phyloP scores from a whole-genome alignment of 495 filamentous ascomycete genomes.

The Xanthoparmelia taractica region DNA sequence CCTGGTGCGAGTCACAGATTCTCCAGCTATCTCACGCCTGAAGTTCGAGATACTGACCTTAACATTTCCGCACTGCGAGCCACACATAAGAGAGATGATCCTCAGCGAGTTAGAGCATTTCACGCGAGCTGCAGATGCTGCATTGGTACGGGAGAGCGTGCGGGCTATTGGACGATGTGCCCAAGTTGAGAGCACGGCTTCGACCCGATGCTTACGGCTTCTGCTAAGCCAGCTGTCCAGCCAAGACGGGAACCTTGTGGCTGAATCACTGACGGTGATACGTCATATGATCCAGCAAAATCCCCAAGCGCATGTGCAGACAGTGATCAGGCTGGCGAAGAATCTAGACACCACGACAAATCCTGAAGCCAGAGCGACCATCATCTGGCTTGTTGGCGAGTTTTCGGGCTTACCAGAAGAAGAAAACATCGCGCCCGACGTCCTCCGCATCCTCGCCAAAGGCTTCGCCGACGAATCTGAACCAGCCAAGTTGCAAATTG shows the following conservation, averaged over 20 bases:
- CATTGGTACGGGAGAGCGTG: constrained; percentile 77
- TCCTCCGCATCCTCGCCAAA: constrained; percentile 80
- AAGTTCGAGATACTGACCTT: constrained; percentile 87
- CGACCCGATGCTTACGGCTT: constrained; percentile 68
- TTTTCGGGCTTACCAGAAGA: constrained; percentile 71
- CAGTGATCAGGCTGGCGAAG: constrained; percentile 85
- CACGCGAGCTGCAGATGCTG: constrained; percentile 64
- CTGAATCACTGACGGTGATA: constrained; percentile 86
- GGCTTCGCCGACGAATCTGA: constrained; percentile 78
- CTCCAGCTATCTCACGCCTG: constrained; percentile 75
- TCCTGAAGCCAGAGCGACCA: constrained; percentile 78
- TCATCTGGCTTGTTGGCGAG: constrained; percentile 96
- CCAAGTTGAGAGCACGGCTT: constrained; percentile 61
- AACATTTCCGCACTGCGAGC: constrained; percentile 73
- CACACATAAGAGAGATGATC: constrained; percentile 72
- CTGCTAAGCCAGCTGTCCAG: constrained; percentile 78
- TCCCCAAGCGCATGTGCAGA: constrained; percentile 64
- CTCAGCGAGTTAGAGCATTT: constrained; percentile 91
- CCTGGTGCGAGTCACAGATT: constrained; percentile 70
- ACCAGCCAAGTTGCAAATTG: constrained; percentile 79
- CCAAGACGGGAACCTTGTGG: constrained; percentile 75
- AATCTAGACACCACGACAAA: constrained; percentile 79
- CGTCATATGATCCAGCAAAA: constrained; percentile 92
- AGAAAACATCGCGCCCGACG: constrained; percentile 85
- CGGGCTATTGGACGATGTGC: constrained; percentile 89